Evolutionary conservation across 1,139 yeast species (phyloP).

Genomic region (Saccharomyces hybrid): DNA sequence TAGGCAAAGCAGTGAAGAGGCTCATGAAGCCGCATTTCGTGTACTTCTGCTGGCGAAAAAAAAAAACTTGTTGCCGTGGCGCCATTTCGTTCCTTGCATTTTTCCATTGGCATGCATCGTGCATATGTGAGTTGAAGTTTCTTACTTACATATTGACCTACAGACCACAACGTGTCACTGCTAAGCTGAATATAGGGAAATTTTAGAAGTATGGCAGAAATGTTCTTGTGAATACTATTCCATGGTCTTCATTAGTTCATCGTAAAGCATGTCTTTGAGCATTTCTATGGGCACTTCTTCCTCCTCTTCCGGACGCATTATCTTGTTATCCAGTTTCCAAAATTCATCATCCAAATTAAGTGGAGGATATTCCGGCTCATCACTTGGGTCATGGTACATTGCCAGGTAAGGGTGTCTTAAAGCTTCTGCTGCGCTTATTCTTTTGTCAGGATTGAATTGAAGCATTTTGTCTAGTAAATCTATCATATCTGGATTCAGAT

Average conservation of each 20-base stretch:
- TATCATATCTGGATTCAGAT: constrained; percentile 50
- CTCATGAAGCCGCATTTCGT: neutral
- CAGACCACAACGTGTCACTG: neutral
- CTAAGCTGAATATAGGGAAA: neutral
- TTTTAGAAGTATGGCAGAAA: neutral
- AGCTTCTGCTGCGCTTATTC: constrained; percentile 61
- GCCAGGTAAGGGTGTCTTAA: constrained; percentile 57
- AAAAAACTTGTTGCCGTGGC: neutral
- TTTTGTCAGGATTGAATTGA: constrained; percentile 55
- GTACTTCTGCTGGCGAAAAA: neutral
- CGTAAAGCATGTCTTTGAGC: constrained; percentile 46
- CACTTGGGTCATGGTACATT: constrained; percentile 62
- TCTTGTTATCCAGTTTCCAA: constrained; percentile 56
- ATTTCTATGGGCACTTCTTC: constrained; percentile 29
- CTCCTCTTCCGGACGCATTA: constrained; percentile 32
- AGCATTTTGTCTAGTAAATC: constrained; percentile 54
- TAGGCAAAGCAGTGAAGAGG: neutral
- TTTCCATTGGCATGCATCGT: neutral
- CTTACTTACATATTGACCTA: neutral
- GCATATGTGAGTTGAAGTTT: neutral
- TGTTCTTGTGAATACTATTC: neutral
- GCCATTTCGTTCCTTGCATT: neutral
- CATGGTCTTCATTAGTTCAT: constrained; percentile 43
- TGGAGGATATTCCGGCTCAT: constrained; percentile 54
- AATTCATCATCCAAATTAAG: constrained; percentile 43